Evolutionary conservation across 148 eudicot genomes (phyloP).

Genomic region (Rhododendron mucronatum): DNA sequence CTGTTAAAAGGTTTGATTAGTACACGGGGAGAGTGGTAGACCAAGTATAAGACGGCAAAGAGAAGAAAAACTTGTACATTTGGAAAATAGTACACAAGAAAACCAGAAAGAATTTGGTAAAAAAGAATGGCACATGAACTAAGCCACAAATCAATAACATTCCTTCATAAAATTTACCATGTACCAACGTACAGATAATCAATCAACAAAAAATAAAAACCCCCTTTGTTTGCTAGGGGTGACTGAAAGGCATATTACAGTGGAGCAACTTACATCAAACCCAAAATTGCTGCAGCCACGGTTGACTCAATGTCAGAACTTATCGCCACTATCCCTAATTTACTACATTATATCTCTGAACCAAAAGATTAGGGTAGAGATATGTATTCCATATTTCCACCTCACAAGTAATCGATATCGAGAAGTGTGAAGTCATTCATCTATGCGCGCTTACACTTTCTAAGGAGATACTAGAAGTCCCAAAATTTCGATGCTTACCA

Average conservation of each 20-base stretch:
- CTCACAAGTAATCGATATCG: background rate
- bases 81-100: background rate
- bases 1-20: background rate
- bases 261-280: conserved; percentile 22
- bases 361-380: background rate
- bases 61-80: background rate
- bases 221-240: background rate
- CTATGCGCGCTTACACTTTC: conserved; percentile 37
- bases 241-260: background rate
- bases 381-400: background rate
- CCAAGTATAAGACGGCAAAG: background rate
- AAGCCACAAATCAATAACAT: background rate
- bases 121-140: background rate
- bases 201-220: conserved; percentile 1
- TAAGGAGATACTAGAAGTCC: conserved; percentile 43
- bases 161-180: background rate
- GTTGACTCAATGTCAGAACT: background rate
- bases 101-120: background rate
- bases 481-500: conserved; percentile 91
- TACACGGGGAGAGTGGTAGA: background rate
- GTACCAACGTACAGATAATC: background rate
- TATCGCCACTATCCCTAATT: background rate
- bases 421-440: conserved; percentile 24
- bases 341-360: background rate
- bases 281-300: conserved; percentile 47